Evolutionary conservation across 2,329 filamentous ascomycete genomes (phyloP).

Genomic region (Rhynchosporium graminicola): DNA sequence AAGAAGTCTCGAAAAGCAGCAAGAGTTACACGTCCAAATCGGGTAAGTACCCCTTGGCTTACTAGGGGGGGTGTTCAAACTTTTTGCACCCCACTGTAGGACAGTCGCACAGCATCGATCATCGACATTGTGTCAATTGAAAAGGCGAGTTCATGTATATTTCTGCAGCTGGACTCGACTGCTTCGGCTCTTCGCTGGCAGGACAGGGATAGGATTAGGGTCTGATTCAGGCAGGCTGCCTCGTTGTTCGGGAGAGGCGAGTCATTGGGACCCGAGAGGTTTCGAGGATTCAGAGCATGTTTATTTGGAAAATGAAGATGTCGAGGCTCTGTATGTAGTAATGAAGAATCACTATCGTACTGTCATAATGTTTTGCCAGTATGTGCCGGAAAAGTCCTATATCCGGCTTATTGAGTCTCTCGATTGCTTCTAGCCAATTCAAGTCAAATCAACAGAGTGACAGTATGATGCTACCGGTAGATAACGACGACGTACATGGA

Average conservation of each 20-base stretch:
- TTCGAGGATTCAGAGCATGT: background rate
- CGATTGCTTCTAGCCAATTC: too few species aligned
- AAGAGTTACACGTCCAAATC: too few species aligned
- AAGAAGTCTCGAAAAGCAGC: too few species aligned
- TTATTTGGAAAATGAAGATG: background rate
- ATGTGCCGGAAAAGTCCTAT: too few species aligned
- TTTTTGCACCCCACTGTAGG: too few species aligned
- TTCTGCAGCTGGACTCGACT: background rate
- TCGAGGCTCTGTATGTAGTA: background rate
- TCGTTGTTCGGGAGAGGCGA: background rate
- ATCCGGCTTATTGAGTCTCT: too few species aligned
- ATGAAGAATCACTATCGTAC: background rate
- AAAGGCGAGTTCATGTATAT: background rate
- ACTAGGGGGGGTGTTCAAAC: too few species aligned
- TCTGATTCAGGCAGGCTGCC: slow-evolving; percentile 5
- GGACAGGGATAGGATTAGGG: background rate
- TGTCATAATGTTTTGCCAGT: background rate
- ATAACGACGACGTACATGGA: too few species aligned
- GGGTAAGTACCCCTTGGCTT: too few species aligned
- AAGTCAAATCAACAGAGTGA: background rate
- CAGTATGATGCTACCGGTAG: background rate
- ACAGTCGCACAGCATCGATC: slow-evolving; percentile 1
- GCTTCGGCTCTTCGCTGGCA: background rate
- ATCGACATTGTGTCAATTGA: background rate
- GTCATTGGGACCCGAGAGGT: background rate